Percentiles rank a stretch among this genome's conserved stretches.
Evolutionary conservation across 2,329 filamentous ascomycete genomes (phyloP).

Genomic region (Fusarium marasasianum): DNA sequence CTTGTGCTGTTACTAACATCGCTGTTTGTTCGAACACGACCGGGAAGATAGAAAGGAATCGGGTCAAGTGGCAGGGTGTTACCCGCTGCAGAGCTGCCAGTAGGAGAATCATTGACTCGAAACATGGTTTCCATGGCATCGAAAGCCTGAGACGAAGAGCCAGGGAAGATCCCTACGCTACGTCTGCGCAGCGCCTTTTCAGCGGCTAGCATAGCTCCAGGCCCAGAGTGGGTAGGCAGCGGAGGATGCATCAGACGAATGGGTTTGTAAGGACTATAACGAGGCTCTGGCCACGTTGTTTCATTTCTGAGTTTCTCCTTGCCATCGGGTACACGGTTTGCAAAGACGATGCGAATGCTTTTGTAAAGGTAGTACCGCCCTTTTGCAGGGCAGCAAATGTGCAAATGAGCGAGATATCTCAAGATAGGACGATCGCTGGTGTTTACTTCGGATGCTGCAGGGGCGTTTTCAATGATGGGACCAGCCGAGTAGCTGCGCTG

Average conservation of each 20-base stretch:
- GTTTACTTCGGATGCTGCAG: constrained; percentile 43
- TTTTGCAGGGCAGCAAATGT: constrained; percentile 87
- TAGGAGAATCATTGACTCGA: constrained; percentile 5
- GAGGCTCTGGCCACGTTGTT: constrained; percentile 86
- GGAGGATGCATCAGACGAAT: constrained; percentile 61
- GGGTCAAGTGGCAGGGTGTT: constrained; percentile 57
- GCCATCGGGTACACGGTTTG: constrained; percentile 93
- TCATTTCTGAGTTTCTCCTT: constrained; percentile 94
- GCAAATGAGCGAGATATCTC: constrained; percentile 89
- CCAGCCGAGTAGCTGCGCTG: constrained; percentile 93
- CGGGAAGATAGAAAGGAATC: constrained; percentile 59
- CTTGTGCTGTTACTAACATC: constrained; percentile 45
- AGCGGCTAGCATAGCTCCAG: constrained; percentile 61
- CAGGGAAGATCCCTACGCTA: constrained; percentile 61
- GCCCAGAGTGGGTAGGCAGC: constrained; percentile 48
- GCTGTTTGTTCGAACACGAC: constrained; percentile 46
- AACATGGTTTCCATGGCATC: constrained; percentile 49
- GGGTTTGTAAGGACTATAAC: constrained; percentile 85
- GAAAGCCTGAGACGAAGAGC: constrained; percentile 45
- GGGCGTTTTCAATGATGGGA: constrained; percentile 77
- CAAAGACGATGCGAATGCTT: constrained; percentile 92
- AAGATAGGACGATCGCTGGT: constrained; percentile 72
- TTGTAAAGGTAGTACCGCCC: constrained; percentile 92
- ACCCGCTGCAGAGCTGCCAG: constrained; percentile 38
- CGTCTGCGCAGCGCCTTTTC: constrained; percentile 69